phyloP scores from a whole-genome alignment of 2,329 filamentous ascomycete species.

The Penicillium sp. region DNA sequence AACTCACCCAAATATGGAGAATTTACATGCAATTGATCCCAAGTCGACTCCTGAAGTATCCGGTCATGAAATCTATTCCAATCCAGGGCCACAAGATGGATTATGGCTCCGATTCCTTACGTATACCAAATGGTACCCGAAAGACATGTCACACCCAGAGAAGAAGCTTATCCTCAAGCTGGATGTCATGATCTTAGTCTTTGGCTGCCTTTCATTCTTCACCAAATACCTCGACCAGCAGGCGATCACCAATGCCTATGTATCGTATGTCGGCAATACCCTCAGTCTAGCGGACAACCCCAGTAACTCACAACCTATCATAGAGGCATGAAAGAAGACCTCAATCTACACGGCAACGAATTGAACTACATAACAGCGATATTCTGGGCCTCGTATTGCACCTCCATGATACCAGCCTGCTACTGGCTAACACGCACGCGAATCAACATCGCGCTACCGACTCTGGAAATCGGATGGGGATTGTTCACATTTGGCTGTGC shows the following conservation, averaged over 20 bases:
- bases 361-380: constrained; percentile 29
- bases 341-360: constrained; percentile 22
- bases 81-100: background rate
- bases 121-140: constrained; percentile 15
- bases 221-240: constrained; percentile 48
- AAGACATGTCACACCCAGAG: constrained; percentile 25
- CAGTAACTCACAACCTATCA: background rate
- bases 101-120: constrained; percentile 14
- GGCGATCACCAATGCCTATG: constrained; percentile 48
- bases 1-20: background rate
- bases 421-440: constrained; percentile 36
- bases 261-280: constrained; percentile 13
- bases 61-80: background rate
- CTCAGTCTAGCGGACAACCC: background rate
- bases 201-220: constrained; percentile 47
- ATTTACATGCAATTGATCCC: background rate
- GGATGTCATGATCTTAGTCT: constrained; percentile 46
- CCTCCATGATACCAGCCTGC: constrained; percentile 43
- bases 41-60: background rate
- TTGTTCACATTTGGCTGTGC: constrained; percentile 26
- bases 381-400: constrained; percentile 42
- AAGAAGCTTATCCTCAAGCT: constrained; percentile 50
- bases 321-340: constrained; percentile 27
- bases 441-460: constrained; percentile 22
- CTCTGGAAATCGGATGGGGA: constrained; percentile 24